A percentile compares a stretch with the other conserved stretches of the same genome.
Conservation (phyloP, 768 basidiomycete genomes). For the Neoboletus brunneissimus region DNA sequence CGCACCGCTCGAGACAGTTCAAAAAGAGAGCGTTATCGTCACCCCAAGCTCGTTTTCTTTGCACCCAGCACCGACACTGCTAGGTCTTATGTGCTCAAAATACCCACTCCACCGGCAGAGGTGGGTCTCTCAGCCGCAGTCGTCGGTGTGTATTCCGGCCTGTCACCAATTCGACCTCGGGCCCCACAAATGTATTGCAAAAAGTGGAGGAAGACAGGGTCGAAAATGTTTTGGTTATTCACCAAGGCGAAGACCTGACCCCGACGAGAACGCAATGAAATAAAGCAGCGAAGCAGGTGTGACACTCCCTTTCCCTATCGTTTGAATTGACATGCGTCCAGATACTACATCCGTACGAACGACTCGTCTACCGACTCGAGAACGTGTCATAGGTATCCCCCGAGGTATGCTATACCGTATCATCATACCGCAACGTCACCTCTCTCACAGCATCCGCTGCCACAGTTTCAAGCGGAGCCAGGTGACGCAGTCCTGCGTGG, state of each 20-base stretch:
- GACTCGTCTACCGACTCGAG: constrained; percentile 50
- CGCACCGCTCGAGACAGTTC: constrained; percentile 8
- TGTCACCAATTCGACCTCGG: constrained; percentile 39
- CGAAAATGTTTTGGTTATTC: constrained; percentile 48
- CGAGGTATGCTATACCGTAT: constrained; percentile 1
- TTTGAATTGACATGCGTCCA: constrained; percentile 16
- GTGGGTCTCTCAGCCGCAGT: constrained; percentile 14
- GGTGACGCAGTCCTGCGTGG: constrained; percentile 18
- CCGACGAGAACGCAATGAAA: constrained; percentile 38
- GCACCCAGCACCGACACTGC: constrained; percentile 42
- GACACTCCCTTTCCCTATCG: constrained; percentile 3
- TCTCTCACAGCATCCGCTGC: constrained; percentile 7
- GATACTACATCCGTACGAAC: constrained; percentile 57
- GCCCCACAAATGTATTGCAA: constrained; percentile 41
- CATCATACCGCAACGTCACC: constrained; percentile 10
- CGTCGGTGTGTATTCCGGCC: neutral
- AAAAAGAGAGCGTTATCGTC: constrained; percentile 12
- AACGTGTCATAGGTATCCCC: constrained; percentile 32
- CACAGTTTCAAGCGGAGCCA: constrained; percentile 6
- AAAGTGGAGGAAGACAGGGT: constrained; percentile 53
- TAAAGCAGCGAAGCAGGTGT: constrained; percentile 46
- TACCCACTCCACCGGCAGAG: constrained; percentile 17
- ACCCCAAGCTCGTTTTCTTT: constrained; percentile 44
- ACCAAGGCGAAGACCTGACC: constrained; percentile 34
- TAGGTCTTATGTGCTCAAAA: constrained; percentile 36